These are phyloP conservation scores for Helminthosporium solani DNA, from an alignment of 2,329 filamentous ascomycete species.

Conservation along the genomic window DNA sequence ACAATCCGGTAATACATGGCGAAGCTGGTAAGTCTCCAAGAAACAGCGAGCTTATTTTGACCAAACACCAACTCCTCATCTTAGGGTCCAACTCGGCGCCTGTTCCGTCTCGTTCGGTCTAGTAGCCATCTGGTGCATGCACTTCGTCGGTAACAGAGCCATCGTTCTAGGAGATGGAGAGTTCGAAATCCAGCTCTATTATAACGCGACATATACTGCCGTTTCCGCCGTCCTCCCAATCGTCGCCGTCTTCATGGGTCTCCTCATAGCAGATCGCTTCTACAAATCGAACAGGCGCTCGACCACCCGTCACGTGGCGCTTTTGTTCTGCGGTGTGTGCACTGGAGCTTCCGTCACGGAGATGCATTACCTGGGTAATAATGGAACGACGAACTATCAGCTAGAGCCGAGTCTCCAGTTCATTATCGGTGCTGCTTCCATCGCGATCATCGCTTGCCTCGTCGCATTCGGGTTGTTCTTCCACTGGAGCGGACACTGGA, in stretches of 20 bases:
- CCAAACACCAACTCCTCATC: background rate
- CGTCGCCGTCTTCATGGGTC: slow-evolving; percentile 69
- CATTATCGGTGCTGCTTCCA: slow-evolving; percentile 68
- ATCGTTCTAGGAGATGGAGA: slow-evolving; percentile 67
- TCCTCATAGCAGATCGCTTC: slow-evolving; percentile 62
- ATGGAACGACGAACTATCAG: slow-evolving; percentile 74
- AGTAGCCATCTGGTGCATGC: slow-evolving; percentile 60
- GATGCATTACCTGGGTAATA: slow-evolving; percentile 88
- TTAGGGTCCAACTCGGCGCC: slow-evolving; percentile 45
- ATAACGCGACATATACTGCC: slow-evolving; percentile 69
- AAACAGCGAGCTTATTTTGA: slow-evolving; percentile 25
- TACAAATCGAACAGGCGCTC: slow-evolving; percentile 30
- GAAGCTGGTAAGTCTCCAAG: slow-evolving; percentile 24
- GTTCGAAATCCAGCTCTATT: slow-evolving; percentile 66
- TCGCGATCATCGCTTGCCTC: slow-evolving; percentile 71
- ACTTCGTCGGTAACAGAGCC: slow-evolving; percentile 80
- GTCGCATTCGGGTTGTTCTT: slow-evolving; percentile 75
- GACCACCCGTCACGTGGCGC: slow-evolving; percentile 29
- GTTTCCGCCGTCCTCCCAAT: slow-evolving; percentile 81
- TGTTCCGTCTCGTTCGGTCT: slow-evolving; percentile 49
- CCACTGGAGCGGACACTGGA: slow-evolving; percentile 73
- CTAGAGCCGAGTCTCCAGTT: slow-evolving; percentile 62
- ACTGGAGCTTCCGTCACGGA: slow-evolving; percentile 75
- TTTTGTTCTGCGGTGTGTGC: slow-evolving; percentile 63
- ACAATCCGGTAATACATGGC: slow-evolving; percentile 56